These are phyloP conservation scores for Thelonectria rubi DNA, from an alignment of 2,329 filamentous ascomycete species.

Conservation along the genomic window DNA sequence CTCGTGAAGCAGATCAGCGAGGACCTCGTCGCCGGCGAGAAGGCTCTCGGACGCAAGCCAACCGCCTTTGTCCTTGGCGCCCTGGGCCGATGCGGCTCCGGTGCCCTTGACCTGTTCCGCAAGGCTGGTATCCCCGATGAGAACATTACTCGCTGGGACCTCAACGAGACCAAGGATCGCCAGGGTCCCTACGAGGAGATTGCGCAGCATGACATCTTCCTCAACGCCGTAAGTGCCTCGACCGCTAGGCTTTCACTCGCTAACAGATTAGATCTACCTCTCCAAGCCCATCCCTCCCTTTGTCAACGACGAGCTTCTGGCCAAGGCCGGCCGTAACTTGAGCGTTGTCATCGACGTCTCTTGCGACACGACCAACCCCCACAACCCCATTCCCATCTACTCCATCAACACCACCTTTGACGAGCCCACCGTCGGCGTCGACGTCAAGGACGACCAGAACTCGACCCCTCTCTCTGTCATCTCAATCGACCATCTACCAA, in stretches of 20 bases:
- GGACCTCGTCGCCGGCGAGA: slow-evolving; percentile 73
- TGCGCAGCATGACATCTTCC: slow-evolving; percentile 76
- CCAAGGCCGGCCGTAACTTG: slow-evolving; percentile 72
- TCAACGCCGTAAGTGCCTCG: slow-evolving; percentile 64
- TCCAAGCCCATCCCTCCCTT: slow-evolving; percentile 78
- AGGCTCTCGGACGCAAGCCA: slow-evolving; percentile 73
- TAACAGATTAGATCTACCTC: slow-evolving; percentile 74
- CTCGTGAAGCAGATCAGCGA: slow-evolving; percentile 56
- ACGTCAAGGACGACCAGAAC: slow-evolving; percentile 60
- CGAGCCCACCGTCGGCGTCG: slow-evolving; percentile 83
- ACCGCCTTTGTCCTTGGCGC: slow-evolving; percentile 86
- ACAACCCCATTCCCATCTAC: slow-evolving; percentile 82
- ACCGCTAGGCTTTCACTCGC: background rate
- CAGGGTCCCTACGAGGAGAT: slow-evolving; percentile 84
- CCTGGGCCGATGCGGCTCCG: slow-evolving; percentile 83
- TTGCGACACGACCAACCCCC: slow-evolving; percentile 77
- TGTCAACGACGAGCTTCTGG: slow-evolving; percentile 74
- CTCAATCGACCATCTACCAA: slow-evolving; percentile 86
- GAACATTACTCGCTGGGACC: slow-evolving; percentile 70
- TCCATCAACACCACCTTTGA: slow-evolving; percentile 85
- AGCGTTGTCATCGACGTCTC: slow-evolving; percentile 83
- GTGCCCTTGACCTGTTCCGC: slow-evolving; percentile 82
- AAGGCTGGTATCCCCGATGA: slow-evolving; percentile 66
- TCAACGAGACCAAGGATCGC: slow-evolving; percentile 73
- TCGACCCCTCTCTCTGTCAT: slow-evolving; percentile 78